Evolutionary conservation across 2,329 filamentous ascomycete genomes (phyloP).

Genomic region (Graphilbum sp.): DNA sequence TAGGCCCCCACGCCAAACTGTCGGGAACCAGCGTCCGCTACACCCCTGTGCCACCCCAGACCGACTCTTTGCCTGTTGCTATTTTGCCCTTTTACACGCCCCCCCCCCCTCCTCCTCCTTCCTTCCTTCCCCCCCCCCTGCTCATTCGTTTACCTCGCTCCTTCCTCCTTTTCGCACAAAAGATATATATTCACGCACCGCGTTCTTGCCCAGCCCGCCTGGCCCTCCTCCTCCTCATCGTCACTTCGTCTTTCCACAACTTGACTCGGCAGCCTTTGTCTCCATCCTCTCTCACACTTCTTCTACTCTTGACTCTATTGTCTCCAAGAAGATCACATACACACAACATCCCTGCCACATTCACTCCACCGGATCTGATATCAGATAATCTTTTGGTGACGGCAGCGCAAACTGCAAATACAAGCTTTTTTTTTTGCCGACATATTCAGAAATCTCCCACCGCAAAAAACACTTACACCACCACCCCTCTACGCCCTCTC

Average conservation of each 20-base stretch:
- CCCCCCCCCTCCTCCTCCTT: slow-evolving; percentile 4
- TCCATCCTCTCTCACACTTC: background rate
- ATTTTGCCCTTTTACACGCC: slow-evolving; percentile 2
- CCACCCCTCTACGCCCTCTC: slow-evolving; percentile 5
- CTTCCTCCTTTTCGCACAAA: background rate
- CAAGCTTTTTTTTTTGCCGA: no score
- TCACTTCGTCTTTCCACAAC: background rate
- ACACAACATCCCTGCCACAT: no score
- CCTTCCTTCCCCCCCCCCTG: background rate
- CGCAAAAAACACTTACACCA: background rate
- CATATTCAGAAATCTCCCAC: background rate
- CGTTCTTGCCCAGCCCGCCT: background rate
- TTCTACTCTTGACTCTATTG: background rate
- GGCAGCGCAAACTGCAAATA: background rate
- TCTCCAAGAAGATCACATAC: background rate
- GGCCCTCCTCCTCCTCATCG: background rate
- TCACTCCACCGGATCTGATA: no score
- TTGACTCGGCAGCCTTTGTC: background rate
- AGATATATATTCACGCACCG: slow-evolving; percentile 4
- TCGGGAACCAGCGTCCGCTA: slow-evolving; percentile 6
- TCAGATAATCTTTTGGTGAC: background rate
- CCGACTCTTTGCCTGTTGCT: background rate
- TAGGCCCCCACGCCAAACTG: slow-evolving; percentile 4
- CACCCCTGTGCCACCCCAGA: slow-evolving; percentile 1
- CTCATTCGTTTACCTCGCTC: background rate